Evolutionary conservation across 2,329 filamentous ascomycete genomes (phyloP).

Genomic region (Elsinoe perseae): DNA sequence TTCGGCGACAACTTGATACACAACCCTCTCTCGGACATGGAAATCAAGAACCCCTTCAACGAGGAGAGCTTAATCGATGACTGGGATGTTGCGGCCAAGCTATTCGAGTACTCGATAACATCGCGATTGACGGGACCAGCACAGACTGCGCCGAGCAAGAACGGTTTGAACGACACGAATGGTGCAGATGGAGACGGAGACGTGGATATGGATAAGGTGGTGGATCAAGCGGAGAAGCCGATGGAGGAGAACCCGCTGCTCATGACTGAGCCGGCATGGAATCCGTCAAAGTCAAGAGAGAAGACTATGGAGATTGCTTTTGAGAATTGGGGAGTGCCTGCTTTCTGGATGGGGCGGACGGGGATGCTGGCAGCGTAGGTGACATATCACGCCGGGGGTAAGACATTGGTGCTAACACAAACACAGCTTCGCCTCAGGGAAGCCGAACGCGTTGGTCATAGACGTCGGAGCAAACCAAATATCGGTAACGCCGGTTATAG

Average conservation of each 20-base stretch:
- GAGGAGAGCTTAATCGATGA: conserved; percentile 87
- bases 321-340: conserved; percentile 92
- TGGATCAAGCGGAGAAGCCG: conserved; percentile 59
- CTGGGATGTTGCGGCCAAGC: conserved; percentile 81
- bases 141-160: conserved; percentile 61
- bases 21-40: conserved; percentile 64
- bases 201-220: conserved; percentile 54
- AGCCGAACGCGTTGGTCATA: conserved; percentile 84
- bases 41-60: conserved; percentile 88
- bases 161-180: conserved; percentile 63
- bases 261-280: conserved; percentile 93
- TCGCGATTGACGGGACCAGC: conserved; percentile 75
- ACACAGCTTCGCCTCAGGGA: conserved; percentile 71
- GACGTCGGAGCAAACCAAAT: conserved; percentile 86
- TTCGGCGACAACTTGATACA: conserved; percentile 90
- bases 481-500: conserved; percentile 83
- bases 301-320: conserved; percentile 94
- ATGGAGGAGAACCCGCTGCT: conserved; percentile 84
- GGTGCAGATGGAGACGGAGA: conserved; percentile 45
- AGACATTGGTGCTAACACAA: conserved; percentile 19
- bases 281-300: conserved; percentile 76
- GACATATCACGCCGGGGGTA: background rate
- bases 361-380: conserved; percentile 73
- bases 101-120: conserved; percentile 91
- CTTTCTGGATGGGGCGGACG: conserved; percentile 85